Percentiles rank a stretch among this genome's conserved stretches.
phyloP scores from a whole-genome alignment of 768 basidiomycete genomes.

The Pisolithus marmoratus region DNA sequence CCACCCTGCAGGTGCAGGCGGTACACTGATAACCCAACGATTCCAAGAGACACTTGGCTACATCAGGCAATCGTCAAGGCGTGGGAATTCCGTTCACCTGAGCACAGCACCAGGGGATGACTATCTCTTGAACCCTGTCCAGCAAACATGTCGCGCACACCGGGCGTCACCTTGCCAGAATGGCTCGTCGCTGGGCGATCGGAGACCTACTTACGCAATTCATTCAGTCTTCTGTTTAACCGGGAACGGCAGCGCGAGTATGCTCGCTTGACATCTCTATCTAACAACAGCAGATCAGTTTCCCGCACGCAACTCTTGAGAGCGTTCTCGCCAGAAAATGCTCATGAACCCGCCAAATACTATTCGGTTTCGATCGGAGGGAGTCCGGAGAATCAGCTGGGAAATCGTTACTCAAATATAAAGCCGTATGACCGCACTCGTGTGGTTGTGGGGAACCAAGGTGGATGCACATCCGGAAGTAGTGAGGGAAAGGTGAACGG shows the following conservation, averaged over 20 bases:
- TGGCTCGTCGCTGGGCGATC: neutral
- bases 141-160: neutral
- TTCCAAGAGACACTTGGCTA: no score
- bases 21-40: no score
- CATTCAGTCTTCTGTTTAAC: neutral
- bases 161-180: neutral
- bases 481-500: slow-evolving; percentile 26
- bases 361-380: slow-evolving; percentile 55
- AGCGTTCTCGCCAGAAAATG: slow-evolving; percentile 1
- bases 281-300: slow-evolving; percentile 4
- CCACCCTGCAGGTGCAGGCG: no score
- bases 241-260: neutral
- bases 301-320: slow-evolving; percentile 3
- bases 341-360: slow-evolving; percentile 28
- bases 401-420: slow-evolving; percentile 71
- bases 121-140: no score
- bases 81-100: no score
- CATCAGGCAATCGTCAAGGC: no score
- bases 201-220: neutral
- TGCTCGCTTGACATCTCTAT: slow-evolving; percentile 10
- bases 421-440: slow-evolving; percentile 80
- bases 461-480: slow-evolving; percentile 10
- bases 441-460: slow-evolving; percentile 41
- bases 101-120: no score
- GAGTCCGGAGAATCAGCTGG: slow-evolving; percentile 35